These are phyloP conservation scores for Penicillium canariense DNA, from an alignment of 495 filamentous ascomycete genomes.

Conservation along the genomic window DNA sequence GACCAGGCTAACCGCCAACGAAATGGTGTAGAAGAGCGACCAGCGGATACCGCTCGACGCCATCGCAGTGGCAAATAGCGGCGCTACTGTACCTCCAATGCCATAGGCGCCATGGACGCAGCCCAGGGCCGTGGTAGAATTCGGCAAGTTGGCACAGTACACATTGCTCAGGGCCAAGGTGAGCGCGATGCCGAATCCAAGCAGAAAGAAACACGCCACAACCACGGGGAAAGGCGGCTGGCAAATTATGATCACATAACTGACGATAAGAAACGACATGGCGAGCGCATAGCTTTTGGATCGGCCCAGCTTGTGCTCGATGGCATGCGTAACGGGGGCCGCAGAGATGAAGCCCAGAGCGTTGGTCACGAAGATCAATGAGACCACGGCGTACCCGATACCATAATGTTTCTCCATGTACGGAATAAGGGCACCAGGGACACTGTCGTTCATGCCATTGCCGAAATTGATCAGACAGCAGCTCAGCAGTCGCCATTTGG, in stretches of 20 bases:
- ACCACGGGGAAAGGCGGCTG: conserved; percentile 68
- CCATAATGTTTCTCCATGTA: conserved; percentile 69
- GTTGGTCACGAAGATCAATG: conserved; percentile 76
- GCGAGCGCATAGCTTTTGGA: conserved; percentile 59
- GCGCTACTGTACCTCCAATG: conserved; percentile 65
- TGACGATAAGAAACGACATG: conserved; percentile 46
- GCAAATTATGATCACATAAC: conserved; percentile 62
- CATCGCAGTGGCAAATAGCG: conserved; percentile 67
- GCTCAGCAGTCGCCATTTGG: conserved; percentile 35
- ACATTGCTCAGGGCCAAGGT: conserved; percentile 72
- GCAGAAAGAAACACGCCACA: conserved; percentile 60
- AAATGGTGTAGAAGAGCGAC: conserved; percentile 33
- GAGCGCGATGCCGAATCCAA: conserved; percentile 65
- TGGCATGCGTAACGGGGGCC: conserved; percentile 56
- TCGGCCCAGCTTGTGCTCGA: conserved; percentile 57
- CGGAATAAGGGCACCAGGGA: conserved; percentile 71
- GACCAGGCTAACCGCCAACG: conserved; percentile 39
- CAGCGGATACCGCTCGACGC: conserved; percentile 33
- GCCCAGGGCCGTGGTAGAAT: conserved; percentile 61
- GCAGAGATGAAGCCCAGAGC: conserved; percentile 74
- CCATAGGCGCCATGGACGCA: conserved; percentile 69
- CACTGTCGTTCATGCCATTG: conserved; percentile 60
- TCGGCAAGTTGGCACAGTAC: conserved; percentile 67
- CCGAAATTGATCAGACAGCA: conserved; percentile 48
- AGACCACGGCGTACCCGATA: conserved; percentile 72